Evolutionary conservation across 257 asterid genomes (phyloP), one percentile per base, ranked within the genome.

Genomic region (Galeopsis tetrahit): DNA sequence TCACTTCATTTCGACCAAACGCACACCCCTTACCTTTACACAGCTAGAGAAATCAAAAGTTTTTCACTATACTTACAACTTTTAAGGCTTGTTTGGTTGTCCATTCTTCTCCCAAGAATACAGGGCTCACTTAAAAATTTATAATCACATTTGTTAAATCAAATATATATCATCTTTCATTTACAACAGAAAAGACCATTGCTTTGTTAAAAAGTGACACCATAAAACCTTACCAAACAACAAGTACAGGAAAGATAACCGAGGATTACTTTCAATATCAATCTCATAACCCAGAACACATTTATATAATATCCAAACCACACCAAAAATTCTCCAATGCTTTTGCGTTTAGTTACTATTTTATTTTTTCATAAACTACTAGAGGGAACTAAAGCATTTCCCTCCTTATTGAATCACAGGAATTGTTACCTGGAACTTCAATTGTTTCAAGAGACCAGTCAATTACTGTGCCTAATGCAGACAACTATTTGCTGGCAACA

Each of bases 171-270:
- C 36, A 35, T 1, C 51, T n/a, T 4, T 8, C 38, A 36, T 52
- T 15, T 36, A 40, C 33, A 68, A 36, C 10, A 39, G 59, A 40
- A n/a, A 57, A 10, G 38, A 9, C 6, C 4, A 40, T 39, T 43
- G 48, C 33, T 31, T n/a, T 57, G 10, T 40, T 58, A 32, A 44
- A 31, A 11, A 28, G 46, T 32, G 34, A 58, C 58, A 31, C 46
- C 57, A 70, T 56, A n/a, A 35, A 34, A 70, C 11, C n/a, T 40
- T 53, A 39, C 66, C 67, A 42, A 70, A 55, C 53, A 38, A 17
- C 64, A 56, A 55, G 39, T 53, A 39, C 42, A 56, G 34, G 15
- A 43, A 57, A 31, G n/a, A 28, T 53, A 58, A 43, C n/a, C 34
- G 14, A 42, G 11, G 11, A 62, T 6, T 59, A 31, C 13, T 59